Evolutionary conservation across 331 rosid genomes (phyloP), one percentile per base, ranked within the genome.

Genomic region (Phaseolus coccineus): DNA sequence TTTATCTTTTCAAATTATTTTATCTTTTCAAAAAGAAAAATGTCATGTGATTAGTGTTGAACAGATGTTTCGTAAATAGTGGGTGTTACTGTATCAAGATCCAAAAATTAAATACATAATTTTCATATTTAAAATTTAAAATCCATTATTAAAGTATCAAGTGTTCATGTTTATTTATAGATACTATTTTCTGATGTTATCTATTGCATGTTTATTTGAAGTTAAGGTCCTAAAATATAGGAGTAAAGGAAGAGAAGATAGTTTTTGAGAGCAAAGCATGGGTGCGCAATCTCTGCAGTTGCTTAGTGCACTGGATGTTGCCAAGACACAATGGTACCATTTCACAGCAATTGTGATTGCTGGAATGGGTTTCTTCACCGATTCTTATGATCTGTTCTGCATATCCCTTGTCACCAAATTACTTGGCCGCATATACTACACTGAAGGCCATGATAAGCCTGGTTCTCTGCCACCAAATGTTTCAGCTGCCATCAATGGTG

Each of bases 331-430:
- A 85, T 91, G 90, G 91, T 94, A 94, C 73, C 97, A 94, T 66
- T 91, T 94, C 85, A 91, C 97, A 1, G 98, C 96, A 28, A 92
- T 92, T 77, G 85, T 94, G 77, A 88, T 94, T 13, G 97, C 98
- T 37, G 97, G 98, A 24, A 94, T 94, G 97, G 98, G 97, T 2
- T 91, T 94, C 74, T 94, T 94, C 83, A 94, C 98, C 0, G 96
- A 94, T 55, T 87, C 98, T 8, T 93, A 93, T 73, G 98, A 93
- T 79, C 91, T 93, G 2, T 93, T 93, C 61, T 91, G 97, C 84
- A 87, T 93, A 24, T 93, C 98, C 63, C 93, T 93, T 2, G 97
- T 93, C 25, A 90, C 98, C 8, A 93, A 93, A 63, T 67, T 92
- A 22, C 73, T 92, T 2, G 97, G 98, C 6, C 91, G 97, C 8